Base-by-base conservation (phyloP, 768 basidiomycete genomes). In the Lactifluus piperatus region DNA sequence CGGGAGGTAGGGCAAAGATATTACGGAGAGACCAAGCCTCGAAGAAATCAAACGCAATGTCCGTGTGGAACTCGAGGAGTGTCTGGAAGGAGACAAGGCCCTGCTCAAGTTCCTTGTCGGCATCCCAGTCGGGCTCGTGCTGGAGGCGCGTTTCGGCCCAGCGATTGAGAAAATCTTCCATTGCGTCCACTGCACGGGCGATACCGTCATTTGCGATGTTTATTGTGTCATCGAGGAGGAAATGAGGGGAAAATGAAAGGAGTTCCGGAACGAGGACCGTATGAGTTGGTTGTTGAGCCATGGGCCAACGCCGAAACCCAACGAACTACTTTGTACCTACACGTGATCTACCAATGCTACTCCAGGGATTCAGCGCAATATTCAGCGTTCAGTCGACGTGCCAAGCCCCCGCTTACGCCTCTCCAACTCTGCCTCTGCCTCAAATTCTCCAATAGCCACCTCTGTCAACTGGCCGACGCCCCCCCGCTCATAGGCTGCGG, bases 41-140 rank as follows among this genome's bases (percentile, higher is more conserved):
- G 66, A 97, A 90, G 68, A 86, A 88, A 70, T 97, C 93, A 60
- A 94, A 91, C 0, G 92, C 93, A 46, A 91, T 79, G 67, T 97
- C 93, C 45, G 89, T 85, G 64, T 94, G 92, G 55, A 83, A 83
- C 67, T 94, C 90, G 14, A 97, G 77, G 45, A 94, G 77, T 0
- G 93, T 94, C 70, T 94, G 90, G 63, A 95, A 91, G 24, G 88
- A 80, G 51, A 91, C 86, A 1, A 93, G 72, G 2, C 91, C 92
- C 72, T 91, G 83, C 64, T 86, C 84, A 22, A 88, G 77, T 60
- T 89, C 86, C 57, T 85, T 81, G 11, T 76, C 83, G 66, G 77
- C 80, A 60, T 83, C 85, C 74, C 80, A 80, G 18, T 79, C 76
- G 60, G 70, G 76, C 51, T 68, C 68, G 43, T 73, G 71, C 54